These are phyloP conservation scores for Cyathus striatus DNA, from an alignment of 768 basidiomycete genomes.

Conservation along the genomic window DNA sequence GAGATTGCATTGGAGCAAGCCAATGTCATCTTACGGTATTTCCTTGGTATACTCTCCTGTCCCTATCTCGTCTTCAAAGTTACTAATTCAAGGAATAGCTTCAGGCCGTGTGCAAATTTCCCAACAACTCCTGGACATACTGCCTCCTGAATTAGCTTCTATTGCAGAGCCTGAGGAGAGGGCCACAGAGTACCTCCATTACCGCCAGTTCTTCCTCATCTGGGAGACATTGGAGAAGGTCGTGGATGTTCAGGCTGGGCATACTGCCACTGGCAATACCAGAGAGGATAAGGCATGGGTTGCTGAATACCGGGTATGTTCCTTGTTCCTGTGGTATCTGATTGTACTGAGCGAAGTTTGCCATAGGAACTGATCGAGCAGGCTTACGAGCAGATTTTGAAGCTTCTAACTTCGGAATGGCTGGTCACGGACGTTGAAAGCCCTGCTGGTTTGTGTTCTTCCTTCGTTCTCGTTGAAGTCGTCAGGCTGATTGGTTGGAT, in stretches of 20 bases:
- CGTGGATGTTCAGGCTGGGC: constrained; percentile 53
- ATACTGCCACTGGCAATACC: constrained; percentile 51
- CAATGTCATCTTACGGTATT: constrained; percentile 84
- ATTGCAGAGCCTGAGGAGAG: constrained; percentile 67
- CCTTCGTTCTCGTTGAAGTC: neutral
- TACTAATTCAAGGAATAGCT: too few species aligned
- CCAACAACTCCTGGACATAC: constrained; percentile 47
- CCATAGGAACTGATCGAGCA: constrained; percentile 50
- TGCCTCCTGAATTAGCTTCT: constrained; percentile 58
- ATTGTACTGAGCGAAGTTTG: too few species aligned
- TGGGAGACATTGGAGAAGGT: constrained; percentile 65
- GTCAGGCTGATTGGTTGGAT: constrained; percentile 4
- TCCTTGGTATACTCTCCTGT: constrained; percentile 59
- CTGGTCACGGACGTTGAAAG: constrained; percentile 51
- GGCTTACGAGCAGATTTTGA: constrained; percentile 59
- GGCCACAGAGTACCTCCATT: constrained; percentile 74
- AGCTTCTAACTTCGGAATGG: constrained; percentile 77
- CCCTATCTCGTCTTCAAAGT: neutral
- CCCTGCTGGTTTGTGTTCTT: constrained; percentile 27
- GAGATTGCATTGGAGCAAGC: constrained; percentile 79
- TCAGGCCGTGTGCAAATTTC: constrained; percentile 74
- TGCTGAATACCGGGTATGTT: constrained; percentile 54
- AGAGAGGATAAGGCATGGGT: constrained; percentile 60
- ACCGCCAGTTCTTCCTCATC: constrained; percentile 72
- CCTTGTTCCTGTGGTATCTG: too few species aligned